Base-by-base conservation (phyloP, 1,284 basidiomycete species). In the Trametes pubescens region DNA sequence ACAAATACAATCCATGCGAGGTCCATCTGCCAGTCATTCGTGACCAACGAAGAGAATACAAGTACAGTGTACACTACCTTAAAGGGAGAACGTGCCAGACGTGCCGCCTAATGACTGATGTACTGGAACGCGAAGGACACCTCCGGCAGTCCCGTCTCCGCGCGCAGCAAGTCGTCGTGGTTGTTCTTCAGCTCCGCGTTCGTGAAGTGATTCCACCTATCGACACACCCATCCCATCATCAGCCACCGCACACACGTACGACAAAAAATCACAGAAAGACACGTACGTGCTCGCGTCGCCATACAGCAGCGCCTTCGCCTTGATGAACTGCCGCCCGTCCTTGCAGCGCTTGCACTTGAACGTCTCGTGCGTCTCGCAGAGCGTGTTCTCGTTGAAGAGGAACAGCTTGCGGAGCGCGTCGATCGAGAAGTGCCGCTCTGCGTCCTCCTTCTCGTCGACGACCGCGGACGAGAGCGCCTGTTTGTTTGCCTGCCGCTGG, bases 401-500 rank as follows among this genome's bases (percentile, higher is more conserved):
- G 84, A 99, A 99, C 53, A 99, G 82, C 75, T 98, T 92, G 26
- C 95, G 86, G 34, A 99, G 84, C 46, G 94, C 85, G 72, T 98
- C 96, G 55, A 92, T 76, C 0, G 96, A 96, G 80, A 99, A 99
- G 77, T 99, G 96, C 1, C 97, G 90, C 66, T 98, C 97, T 0
- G 94, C 89, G 73, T 98, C 95, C 78, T 98, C 93, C 67, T 96
- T 97, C 76, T 98, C 96, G 75, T 99, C 97, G 13, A 99, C 96
- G 4, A 99, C 96, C 24, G 95, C 95, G 0, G 96, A 96, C 0
- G 98, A 99, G 2, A 99, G 86, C 4, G 96, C 95, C 77, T 98
- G 96, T 78, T 99, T 99, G 74, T 92, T 93, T 47, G 96, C 96
- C 79, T 98, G 95, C 64, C 95, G 83, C 78, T 98, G 96, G 78